These are phyloP conservation scores for Saturnispora sekii DNA, from an alignment of 805 yeast genomes.

Conservation along the genomic window DNA sequence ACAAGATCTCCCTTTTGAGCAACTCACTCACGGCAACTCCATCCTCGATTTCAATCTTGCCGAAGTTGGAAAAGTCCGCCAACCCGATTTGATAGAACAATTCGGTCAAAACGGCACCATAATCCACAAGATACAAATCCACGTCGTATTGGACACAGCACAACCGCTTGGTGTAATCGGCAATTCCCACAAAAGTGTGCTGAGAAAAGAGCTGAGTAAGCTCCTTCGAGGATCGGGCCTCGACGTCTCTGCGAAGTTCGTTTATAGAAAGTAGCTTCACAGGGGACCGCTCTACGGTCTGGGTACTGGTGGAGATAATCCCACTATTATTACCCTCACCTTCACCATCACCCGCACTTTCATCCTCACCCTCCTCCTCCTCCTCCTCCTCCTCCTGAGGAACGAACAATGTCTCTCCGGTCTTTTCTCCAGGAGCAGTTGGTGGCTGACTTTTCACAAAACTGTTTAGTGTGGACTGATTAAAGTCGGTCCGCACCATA, in stretches of 20 bases:
- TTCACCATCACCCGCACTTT: background rate
- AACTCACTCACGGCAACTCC: conserved; percentile 28
- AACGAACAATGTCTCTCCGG: background rate
- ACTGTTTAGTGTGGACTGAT: conserved; percentile 45
- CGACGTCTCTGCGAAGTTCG: conserved; percentile 44
- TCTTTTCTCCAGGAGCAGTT: background rate
- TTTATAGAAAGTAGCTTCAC: conserved; percentile 24
- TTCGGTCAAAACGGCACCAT: conserved; percentile 55
- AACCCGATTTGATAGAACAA: conserved; percentile 76
- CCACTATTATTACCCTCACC: background rate
- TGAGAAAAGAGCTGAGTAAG: conserved; percentile 62
- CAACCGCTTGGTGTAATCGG: conserved; percentile 59
- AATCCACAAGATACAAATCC: conserved; percentile 69
- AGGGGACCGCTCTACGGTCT: conserved; percentile 5
- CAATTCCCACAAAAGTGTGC: conserved; percentile 71
- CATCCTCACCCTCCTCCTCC: background rate
- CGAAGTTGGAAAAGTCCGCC: conserved; percentile 74
- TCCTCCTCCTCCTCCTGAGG: background rate
- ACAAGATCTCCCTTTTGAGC: conserved; percentile 28
- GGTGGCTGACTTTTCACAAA: conserved; percentile 17
- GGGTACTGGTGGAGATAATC: conserved; percentile 4
- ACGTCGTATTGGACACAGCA: conserved; percentile 83
- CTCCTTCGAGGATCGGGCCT: conserved; percentile 34
- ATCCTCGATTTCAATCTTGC: conserved; percentile 36
- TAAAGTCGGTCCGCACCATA: conserved; percentile 61